Conservation (phyloP, 2,329 filamentous ascomycete species). For the Elsinoe batatas region DNA sequence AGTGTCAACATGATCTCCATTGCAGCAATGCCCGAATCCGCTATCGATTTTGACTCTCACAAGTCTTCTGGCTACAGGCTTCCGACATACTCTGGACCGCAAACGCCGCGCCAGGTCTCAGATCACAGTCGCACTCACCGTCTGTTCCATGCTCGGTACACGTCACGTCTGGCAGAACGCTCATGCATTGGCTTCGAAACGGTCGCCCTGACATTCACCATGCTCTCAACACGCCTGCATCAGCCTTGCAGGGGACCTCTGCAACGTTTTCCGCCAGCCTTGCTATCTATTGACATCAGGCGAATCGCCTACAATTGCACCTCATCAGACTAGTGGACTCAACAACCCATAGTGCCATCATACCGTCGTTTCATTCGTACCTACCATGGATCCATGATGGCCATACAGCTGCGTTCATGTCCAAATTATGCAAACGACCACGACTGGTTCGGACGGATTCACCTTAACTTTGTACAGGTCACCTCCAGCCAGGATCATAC, state of each 20-base stretch:
- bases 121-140: background rate
- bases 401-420: too few relatives aligned
- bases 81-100: background rate
- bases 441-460: background rate
- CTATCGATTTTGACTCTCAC: background rate
- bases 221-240: background rate
- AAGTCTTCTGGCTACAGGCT: background rate
- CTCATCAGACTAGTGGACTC: background rate
- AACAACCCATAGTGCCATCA: background rate
- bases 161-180: background rate
- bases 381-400: too few relatives aligned
- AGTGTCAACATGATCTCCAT: background rate
- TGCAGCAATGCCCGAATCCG: background rate
- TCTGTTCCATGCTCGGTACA: background rate
- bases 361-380: background rate
- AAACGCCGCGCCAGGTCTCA: background rate
- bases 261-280: background rate
- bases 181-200: background rate
- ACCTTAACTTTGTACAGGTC: background rate
- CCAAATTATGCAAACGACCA: background rate
- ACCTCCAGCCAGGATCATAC: background rate
- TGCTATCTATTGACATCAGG: background rate
- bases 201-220: slow-evolving; percentile 4
- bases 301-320: background rate
- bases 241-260: background rate